A percentile compares a stretch with the other conserved stretches of the same genome.
Conservation (phyloP, 345 rosid species). For the Syzygium aqueum region DNA sequence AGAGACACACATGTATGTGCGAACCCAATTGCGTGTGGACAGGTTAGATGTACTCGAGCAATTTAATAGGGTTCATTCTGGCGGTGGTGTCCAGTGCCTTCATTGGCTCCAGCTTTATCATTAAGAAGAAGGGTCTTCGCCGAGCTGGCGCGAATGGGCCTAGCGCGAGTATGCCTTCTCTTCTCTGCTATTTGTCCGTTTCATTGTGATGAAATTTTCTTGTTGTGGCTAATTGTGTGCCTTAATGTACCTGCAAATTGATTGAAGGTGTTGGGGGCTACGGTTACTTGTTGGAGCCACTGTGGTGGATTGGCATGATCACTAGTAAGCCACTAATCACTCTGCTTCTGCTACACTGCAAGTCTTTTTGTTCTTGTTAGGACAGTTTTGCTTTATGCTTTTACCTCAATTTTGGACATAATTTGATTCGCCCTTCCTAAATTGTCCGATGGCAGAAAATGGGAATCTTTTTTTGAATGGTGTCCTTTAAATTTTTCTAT, state of each 20-base stretch:
- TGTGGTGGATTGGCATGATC: conserved; percentile 54
- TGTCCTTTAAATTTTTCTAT: not conserved
- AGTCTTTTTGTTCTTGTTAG: not conserved
- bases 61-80: conserved; percentile 12
- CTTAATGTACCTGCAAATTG: not conserved
- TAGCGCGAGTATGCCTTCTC: conserved; percentile 2
- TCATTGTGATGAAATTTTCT: not conserved
- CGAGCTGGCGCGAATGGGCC: conserved; percentile 12
- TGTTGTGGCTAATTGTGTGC: not conserved
- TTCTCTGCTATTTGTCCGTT: not conserved
- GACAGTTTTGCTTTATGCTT: not conserved
- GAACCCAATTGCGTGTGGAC: not conserved
- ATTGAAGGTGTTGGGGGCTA: conserved; percentile 36
- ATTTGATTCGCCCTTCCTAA: not conserved
- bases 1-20: not conserved
- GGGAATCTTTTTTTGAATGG: not conserved
- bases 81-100: conserved; percentile 14
- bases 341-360: not conserved
- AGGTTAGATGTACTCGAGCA: conserved; percentile 12
- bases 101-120: conserved; percentile 19
- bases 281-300: conserved; percentile 36
- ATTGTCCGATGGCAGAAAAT: not conserved
- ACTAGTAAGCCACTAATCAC: conserved; percentile 21
- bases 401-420: not conserved
- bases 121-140: conserved; percentile 18